phyloP scores from a whole-genome alignment of 345 rosid species.

The Eucalyptus regnans region DNA sequence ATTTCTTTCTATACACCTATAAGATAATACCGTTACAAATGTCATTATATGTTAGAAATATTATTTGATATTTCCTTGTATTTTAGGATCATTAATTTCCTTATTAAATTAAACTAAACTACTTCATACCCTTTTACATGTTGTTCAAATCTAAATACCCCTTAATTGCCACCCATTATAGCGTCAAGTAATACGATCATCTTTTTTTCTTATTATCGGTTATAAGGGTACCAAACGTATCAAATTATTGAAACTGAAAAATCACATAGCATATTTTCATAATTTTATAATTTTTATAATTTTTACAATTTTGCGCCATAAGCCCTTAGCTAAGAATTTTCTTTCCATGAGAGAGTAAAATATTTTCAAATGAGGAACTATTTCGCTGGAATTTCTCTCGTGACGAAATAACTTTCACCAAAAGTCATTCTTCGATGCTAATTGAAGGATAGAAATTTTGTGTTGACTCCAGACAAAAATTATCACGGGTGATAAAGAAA shows the following conservation, averaged over 20 bases:
- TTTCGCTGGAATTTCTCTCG: neutral
- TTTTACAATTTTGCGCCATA: neutral
- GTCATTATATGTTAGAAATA: neutral
- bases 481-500: neutral
- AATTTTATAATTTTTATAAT: neutral
- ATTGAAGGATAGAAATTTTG: neutral
- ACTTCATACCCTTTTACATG: neutral
- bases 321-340: neutral
- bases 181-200: neutral
- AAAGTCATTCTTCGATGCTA: too few species aligned
- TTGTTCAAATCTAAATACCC: neutral
- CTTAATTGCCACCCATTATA: neutral
- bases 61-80: neutral
- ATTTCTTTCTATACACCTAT: neutral
- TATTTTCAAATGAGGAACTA: neutral
- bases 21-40: neutral
- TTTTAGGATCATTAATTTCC: neutral
- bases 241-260: neutral
- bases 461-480: accelerated
- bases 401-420: neutral
- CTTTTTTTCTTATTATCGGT: neutral
- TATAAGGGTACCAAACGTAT: neutral
- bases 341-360: neutral
- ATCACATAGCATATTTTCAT: neutral
- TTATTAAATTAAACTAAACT: neutral